These are phyloP conservation scores for Phytopythium vexans DNA, from an alignment of 352 stramenopile species.

Conservation along the genomic window DNA sequence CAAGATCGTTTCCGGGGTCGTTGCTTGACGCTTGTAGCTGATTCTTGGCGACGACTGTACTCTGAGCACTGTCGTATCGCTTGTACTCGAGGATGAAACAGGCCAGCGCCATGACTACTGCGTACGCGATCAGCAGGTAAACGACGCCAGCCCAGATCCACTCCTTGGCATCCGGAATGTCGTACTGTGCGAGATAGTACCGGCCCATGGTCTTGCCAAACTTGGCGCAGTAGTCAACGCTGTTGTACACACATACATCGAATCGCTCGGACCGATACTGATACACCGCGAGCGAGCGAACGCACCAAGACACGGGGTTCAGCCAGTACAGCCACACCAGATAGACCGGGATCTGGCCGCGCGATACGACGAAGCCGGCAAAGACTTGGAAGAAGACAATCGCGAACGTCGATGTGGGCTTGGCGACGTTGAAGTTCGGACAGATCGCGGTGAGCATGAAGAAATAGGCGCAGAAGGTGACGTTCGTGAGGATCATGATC, in stretches of 20 bases:
- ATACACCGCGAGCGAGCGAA: constrained; percentile 12
- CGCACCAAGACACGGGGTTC: constrained; percentile 14
- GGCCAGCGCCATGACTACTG: constrained; percentile 13
- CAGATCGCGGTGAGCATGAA: constrained; percentile 17
- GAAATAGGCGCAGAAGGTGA: constrained; percentile 13
- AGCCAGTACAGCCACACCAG: constrained; percentile 19
- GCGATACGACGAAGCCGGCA: constrained; percentile 18
- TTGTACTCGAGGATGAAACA: too few relatives aligned
- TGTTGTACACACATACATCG: constrained; percentile 10
- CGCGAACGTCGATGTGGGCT: constrained; percentile 29
- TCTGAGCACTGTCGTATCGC: too few relatives aligned
- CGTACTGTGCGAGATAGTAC: constrained; percentile 12
- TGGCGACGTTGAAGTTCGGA: constrained; percentile 24
- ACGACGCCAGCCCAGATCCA: constrained; percentile 16
- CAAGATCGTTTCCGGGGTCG: too few relatives aligned
- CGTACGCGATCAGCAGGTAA: constrained; percentile 11
- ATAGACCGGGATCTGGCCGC: constrained; percentile 12
- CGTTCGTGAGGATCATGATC: constrained; percentile 14
- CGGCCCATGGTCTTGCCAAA: constrained; percentile 11
- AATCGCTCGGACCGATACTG: constrained; percentile 13
- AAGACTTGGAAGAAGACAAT: constrained; percentile 20
- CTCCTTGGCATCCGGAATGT: constrained; percentile 7
- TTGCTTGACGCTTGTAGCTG: too few relatives aligned
- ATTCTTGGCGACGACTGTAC: too few relatives aligned
- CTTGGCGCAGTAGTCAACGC: constrained; percentile 11